Evolutionary conservation across 2,329 filamentous ascomycete genomes (phyloP).

Genomic region (Tolypocladium guangdongense): DNA sequence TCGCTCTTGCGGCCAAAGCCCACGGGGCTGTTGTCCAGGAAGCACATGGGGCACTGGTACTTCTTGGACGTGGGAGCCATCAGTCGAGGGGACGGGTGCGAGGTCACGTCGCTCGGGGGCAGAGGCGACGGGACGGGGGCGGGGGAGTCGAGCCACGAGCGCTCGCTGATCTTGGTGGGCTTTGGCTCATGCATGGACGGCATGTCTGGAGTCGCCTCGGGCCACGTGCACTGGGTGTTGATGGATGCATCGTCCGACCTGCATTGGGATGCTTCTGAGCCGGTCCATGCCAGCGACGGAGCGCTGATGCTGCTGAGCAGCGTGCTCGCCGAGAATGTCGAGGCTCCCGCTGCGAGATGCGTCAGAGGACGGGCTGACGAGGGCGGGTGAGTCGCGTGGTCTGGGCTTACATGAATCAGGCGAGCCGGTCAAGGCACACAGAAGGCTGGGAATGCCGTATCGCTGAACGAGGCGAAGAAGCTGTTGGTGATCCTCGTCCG

Average conservation of each 20-base stretch:
- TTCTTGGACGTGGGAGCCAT: constrained; percentile 28
- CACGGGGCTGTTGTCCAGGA: constrained; percentile 32
- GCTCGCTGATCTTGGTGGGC: constrained; percentile 20
- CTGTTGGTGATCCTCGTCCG: constrained; percentile 27
- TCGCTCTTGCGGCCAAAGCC: constrained; percentile 36
- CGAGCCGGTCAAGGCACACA: constrained; percentile 24
- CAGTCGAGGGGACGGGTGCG: constrained; percentile 24
- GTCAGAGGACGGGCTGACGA: not conserved
- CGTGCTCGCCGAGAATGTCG: constrained; percentile 27
- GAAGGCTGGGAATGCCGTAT: constrained; percentile 25
- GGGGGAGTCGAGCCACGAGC: constrained; percentile 30
- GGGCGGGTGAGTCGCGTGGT: not conserved
- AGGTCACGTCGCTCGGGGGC: constrained; percentile 20
- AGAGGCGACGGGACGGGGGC: constrained; percentile 24
- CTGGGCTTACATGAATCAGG: constrained; percentile 24
- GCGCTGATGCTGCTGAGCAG: constrained; percentile 28
- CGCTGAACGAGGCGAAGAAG: constrained; percentile 24
- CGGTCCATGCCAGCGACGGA: constrained; percentile 30
- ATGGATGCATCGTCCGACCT: constrained; percentile 28
- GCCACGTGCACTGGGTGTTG: constrained; percentile 27
- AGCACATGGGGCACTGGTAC: constrained; percentile 35
- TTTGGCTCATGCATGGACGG: constrained; percentile 24
- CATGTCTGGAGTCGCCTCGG: constrained; percentile 21
- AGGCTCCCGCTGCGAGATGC: constrained; percentile 22
- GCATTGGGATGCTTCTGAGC: constrained; percentile 27